A percentile compares a stretch with the other conserved stretches of the same genome.
phyloP scores from a whole-genome alignment of 139 green algal genomes.

The Trebouxia sp. region DNA sequence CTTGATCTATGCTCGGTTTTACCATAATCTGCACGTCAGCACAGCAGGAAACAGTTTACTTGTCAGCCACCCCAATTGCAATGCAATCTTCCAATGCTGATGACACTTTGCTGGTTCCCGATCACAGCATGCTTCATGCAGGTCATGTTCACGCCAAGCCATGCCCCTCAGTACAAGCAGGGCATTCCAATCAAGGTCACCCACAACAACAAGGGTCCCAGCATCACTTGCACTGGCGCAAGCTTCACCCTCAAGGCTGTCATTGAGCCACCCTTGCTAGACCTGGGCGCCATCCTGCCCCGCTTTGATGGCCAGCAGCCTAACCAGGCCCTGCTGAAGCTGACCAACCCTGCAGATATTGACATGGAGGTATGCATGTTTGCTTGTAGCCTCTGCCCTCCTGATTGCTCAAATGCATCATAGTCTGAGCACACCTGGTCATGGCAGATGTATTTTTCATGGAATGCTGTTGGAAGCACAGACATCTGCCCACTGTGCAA shows the following conservation, averaged over 20 bases:
- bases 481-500: no score
- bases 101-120: slow-evolving; percentile 27
- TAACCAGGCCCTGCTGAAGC: slow-evolving; percentile 42
- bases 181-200: slow-evolving; percentile 67
- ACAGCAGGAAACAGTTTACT: no score
- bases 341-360: slow-evolving; percentile 65
- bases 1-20: no score
- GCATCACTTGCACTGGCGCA: slow-evolving; percentile 47
- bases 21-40: no score
- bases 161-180: slow-evolving; percentile 48
- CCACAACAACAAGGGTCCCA: slow-evolving; percentile 48
- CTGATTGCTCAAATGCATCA: not conserved
- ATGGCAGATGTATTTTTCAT: no score
- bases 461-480: no score
- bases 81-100: not conserved
- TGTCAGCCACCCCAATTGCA: not conserved
- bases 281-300: slow-evolving; percentile 72
- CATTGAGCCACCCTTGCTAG: slow-evolving; percentile 52
- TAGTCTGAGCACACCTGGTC: not conserved
- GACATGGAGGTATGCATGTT: slow-evolving; percentile 35
- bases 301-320: slow-evolving; percentile 48
- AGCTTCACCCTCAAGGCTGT: slow-evolving; percentile 49
- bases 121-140: no score
- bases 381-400: not conserved
- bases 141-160: slow-evolving; percentile 61